phyloP scores from a whole-genome alignment of 345 rosid species.

The Camelina laxa region DNA sequence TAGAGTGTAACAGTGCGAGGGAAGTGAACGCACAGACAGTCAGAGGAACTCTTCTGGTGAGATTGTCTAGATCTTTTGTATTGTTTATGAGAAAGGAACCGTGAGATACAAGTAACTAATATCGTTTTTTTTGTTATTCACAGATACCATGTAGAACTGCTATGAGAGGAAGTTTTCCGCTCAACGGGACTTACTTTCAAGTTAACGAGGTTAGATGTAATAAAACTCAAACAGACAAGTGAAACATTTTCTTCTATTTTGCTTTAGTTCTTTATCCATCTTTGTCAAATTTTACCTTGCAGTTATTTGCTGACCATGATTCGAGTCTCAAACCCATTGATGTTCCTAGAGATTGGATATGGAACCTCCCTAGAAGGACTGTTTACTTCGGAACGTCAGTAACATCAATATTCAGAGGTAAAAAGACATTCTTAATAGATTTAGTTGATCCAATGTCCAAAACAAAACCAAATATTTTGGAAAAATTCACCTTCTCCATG shows the following conservation, averaged over 20 bases:
- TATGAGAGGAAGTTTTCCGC: constrained; percentile 93
- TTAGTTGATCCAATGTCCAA: constrained; percentile 13
- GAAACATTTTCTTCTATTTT: constrained; percentile 6
- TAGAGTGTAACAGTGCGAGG: constrained; percentile 69
- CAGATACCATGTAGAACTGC: constrained; percentile 98
- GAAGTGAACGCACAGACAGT: constrained; percentile 77
- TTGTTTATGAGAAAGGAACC: constrained; percentile 15
- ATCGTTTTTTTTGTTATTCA: constrained; percentile 27
- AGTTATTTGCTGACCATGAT: constrained; percentile 88
- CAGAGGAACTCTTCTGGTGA: constrained; percentile 88
- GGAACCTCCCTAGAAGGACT: constrained; percentile 75
- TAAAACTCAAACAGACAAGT: constrained; percentile 5
- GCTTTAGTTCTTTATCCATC: constrained; percentile 5
- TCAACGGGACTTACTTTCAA: constrained; percentile 94
- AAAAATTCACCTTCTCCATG: constrained; percentile 10
- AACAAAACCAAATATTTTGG: not conserved
- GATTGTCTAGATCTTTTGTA: constrained; percentile 39
- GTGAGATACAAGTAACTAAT: constrained; percentile 29
- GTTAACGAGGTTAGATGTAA: constrained; percentile 73
- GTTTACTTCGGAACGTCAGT: constrained; percentile 95
- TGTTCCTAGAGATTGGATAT: constrained; percentile 77
- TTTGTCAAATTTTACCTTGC: constrained; percentile 43
- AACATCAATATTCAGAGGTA: constrained; percentile 86
- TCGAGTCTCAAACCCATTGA: constrained; percentile 77
- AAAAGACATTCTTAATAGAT: constrained; percentile 21